A percentile compares a stretch with the other conserved stretches of the same genome.
phyloP scores from a whole-genome alignment of 352 stramenopile species.

The Nothophytophthora sp. region DNA sequence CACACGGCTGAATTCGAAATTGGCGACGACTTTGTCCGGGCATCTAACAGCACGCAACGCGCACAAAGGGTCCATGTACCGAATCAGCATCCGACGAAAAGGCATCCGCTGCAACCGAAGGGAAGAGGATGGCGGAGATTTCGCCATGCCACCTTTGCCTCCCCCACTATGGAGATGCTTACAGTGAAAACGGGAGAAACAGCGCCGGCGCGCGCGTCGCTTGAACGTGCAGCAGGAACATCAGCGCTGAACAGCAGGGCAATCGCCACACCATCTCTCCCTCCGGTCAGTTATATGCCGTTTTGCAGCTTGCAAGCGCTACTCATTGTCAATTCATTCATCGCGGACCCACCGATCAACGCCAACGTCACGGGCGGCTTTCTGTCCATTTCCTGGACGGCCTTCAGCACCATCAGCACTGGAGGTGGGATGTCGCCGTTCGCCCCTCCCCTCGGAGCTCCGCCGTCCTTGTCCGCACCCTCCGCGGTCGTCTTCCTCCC shows the following conservation, averaged over 20 bases:
- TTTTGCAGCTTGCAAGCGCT: background rate
- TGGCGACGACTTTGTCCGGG: conserved; percentile 51
- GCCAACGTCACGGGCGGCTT: conserved; percentile 57
- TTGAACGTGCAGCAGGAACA: conserved; percentile 60
- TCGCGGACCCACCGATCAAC: conserved; percentile 37
- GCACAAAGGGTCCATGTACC: background rate
- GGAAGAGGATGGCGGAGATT: background rate
- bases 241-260: conserved; percentile 24
- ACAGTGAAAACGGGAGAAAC: conserved; percentile 53
- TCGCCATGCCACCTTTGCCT: no score
- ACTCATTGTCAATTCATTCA: background rate
- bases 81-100: background rate
- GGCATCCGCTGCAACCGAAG: background rate
- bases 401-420: conserved; percentile 53
- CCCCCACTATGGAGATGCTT: no score
- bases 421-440: no score
- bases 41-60: conserved; percentile 62
- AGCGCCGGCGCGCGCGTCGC: conserved; percentile 35
- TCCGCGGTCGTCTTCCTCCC: no score
- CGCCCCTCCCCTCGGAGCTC: no score
- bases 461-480: no score
- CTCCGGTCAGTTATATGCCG: no score
- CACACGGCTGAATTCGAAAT: conserved; percentile 51
- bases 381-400: conserved; percentile 52
- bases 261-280: background rate